Base-by-base conservation (phyloP, 2,329 filamentous ascomycete species). In the Corynespora cassiicola region DNA sequence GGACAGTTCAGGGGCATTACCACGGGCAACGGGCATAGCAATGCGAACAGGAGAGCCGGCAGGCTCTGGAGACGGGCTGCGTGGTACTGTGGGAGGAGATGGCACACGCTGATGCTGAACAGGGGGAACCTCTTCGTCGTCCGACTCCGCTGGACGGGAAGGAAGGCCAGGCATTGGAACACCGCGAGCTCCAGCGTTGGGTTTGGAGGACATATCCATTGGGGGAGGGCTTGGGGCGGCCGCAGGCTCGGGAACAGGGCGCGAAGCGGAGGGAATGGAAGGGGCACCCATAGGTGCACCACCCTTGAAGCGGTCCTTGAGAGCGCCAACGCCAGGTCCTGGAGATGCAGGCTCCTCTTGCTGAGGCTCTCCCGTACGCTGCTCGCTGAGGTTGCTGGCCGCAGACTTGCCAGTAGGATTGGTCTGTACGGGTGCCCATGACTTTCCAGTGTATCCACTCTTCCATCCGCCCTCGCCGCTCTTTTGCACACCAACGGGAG, bases 371-470 rank as follows among this genome's bases (percentile, higher is more conserved):
- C 74, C 68, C 3, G 87, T 87, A 47, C 79, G 77, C 59, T 92
- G 84, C 43, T 81, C 75, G 27, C 73, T 74, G 26, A 75, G 61
- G 51, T 75, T 75, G 56, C 75, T 78, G 18, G 62, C 59, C 7
- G 69, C 74, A 42, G 82, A 83, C 39, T 84, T 85, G 12, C 86
- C 85, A 36, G 84, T 91, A 39, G 81, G 78, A 7, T 80, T 81
- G 8, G 86, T 89, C 58, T 90, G 83, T 19, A 96, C 90, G 3
- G 90, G 74, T 17, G 83, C 90, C 92, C 92, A 97, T 21, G 82
- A 86, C 75, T 96, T 97, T 46, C 92, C 92, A 31, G 77, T 75
- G 65, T 96, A 96, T 12, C 89, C 87, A 68, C 90, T 96, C 78
- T 92, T 90, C 91, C 91, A 96, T 44, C 89, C 85, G 40, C 72